phyloP scores from a whole-genome alignment of 805 yeast genomes.

The Yarrowia yakushimensis region DNA sequence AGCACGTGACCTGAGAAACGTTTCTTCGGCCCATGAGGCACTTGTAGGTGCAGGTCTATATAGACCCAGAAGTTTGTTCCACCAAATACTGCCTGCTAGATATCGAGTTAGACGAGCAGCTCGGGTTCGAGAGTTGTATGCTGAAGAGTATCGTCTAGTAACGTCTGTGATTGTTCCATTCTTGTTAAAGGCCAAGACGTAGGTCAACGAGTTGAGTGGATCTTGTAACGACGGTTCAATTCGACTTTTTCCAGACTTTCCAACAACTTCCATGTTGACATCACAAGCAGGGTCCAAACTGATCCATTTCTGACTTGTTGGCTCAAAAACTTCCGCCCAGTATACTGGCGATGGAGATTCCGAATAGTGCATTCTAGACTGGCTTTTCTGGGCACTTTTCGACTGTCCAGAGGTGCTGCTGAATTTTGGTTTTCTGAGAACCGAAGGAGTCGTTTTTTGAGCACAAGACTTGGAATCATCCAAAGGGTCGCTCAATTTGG shows the following conservation, averaged over 20 bases:
- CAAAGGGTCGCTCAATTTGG: not conserved
- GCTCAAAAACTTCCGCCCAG: slow-evolving; percentile 96
- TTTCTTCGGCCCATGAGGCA: slow-evolving; percentile 48
- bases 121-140: slow-evolving; percentile 68
- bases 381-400: slow-evolving; percentile 8
- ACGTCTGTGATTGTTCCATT: slow-evolving; percentile 70
- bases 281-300: slow-evolving; percentile 77
- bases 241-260: slow-evolving; percentile 46
- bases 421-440: slow-evolving; percentile 5
- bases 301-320: slow-evolving; percentile 67
- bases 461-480: not conserved
- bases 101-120: slow-evolving; percentile 68
- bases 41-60: slow-evolving; percentile 33
- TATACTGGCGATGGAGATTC: slow-evolving; percentile 58
- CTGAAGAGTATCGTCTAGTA: slow-evolving; percentile 73
- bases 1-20: slow-evolving; percentile 54
- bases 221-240: slow-evolving; percentile 73
- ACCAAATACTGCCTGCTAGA: slow-evolving; percentile 60
- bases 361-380: not conserved
- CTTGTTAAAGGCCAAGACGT: slow-evolving; percentile 74
- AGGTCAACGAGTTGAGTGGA: slow-evolving; percentile 56
- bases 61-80: slow-evolving; percentile 43
- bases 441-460: not conserved
- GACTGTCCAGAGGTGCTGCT: not conserved
- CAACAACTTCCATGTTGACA: slow-evolving; percentile 56